Evolutionary conservation across 768 basidiomycete species (phyloP).

Genomic region (Galerina sulciceps): DNA sequence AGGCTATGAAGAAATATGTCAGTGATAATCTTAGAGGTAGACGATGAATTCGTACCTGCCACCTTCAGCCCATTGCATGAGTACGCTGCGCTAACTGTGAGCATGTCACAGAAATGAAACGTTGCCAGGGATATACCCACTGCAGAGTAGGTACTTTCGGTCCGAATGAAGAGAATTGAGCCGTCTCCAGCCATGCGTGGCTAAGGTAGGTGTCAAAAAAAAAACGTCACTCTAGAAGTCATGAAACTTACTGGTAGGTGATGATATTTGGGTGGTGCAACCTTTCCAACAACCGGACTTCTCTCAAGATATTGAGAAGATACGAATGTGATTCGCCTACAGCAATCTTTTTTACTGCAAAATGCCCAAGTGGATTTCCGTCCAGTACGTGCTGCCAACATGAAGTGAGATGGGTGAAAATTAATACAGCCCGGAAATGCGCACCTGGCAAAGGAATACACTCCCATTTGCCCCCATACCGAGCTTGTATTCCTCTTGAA

Average conservation of each 20-base stretch:
- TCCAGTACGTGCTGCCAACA: slow-evolving; percentile 76
- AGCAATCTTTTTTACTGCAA: slow-evolving; percentile 97
- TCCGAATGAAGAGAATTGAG: slow-evolving; percentile 87
- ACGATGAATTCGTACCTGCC: slow-evolving; percentile 53
- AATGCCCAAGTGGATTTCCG: slow-evolving; percentile 85
- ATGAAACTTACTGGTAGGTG: slow-evolving; percentile 72
- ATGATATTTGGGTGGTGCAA: slow-evolving; percentile 93
- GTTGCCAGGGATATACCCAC: slow-evolving; percentile 44
- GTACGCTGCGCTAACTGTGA: slow-evolving; percentile 49
- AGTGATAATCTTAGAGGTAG: background rate
- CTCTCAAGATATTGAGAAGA: slow-evolving; percentile 79
- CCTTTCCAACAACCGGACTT: slow-evolving; percentile 85
- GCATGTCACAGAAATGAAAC: background rate
- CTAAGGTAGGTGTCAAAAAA: slow-evolving; percentile 26
- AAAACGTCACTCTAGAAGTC: background rate
- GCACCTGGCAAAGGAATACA: slow-evolving; percentile 86
- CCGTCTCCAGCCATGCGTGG: slow-evolving; percentile 90
- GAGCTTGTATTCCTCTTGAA: slow-evolving; percentile 84
- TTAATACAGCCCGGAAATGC: background rate
- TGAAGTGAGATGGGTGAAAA: slow-evolving; percentile 9
- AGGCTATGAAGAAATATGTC: slow-evolving; percentile 44
- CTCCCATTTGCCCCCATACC: slow-evolving; percentile 96
- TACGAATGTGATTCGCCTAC: slow-evolving; percentile 91
- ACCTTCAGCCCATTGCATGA: slow-evolving; percentile 95
- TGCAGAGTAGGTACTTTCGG: slow-evolving; percentile 88